Conservation (phyloP, 257 asterid genomes). For the Nicotiana noctiflora region DNA sequence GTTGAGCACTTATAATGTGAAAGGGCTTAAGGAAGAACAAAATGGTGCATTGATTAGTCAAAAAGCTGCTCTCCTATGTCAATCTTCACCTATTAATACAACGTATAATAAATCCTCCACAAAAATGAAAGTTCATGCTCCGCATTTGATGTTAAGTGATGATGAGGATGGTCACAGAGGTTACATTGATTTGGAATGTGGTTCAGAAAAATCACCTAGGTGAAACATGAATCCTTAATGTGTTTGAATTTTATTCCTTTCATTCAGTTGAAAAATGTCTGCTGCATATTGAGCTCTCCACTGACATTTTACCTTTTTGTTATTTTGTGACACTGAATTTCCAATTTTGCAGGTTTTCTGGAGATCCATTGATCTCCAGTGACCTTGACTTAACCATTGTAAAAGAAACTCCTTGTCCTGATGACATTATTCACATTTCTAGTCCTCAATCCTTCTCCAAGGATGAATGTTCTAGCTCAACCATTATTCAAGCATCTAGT, state of each 20-base stretch:
- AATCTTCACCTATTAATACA: constrained; percentile 23
- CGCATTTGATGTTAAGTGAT: constrained; percentile 18
- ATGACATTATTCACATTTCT: constrained; percentile 21
- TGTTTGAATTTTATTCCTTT: neutral
- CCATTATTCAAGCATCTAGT: constrained; percentile 18
- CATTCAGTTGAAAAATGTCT: neutral
- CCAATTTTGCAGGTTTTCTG: constrained; percentile 44
- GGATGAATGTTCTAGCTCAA: constrained; percentile 34
- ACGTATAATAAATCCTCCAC: constrained; percentile 21
- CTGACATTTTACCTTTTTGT: neutral
- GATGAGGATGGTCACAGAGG: constrained; percentile 27
- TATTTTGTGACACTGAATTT: constrained; percentile 10
- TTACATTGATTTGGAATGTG: constrained; percentile 56
- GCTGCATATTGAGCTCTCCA: constrained; percentile 1
- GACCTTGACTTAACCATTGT: constrained; percentile 53
- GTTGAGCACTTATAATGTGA: constrained; percentile 22
- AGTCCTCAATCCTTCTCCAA: constrained; percentile 31
- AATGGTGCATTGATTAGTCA: constrained; percentile 21
- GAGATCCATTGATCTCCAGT: constrained; percentile 25
- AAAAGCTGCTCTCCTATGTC: constrained; percentile 24
- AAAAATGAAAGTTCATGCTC: constrained; percentile 21
- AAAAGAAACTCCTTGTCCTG: constrained; percentile 52
- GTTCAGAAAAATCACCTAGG: constrained; percentile 49
- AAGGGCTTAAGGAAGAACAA: constrained; percentile 24
- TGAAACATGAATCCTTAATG: constrained; percentile 19